Evolutionary conservation across 371 early-diverging fungal species (phyloP), one percentile per base, ranked within the genome.

Genomic region (Rhizopus delemar): DNA sequence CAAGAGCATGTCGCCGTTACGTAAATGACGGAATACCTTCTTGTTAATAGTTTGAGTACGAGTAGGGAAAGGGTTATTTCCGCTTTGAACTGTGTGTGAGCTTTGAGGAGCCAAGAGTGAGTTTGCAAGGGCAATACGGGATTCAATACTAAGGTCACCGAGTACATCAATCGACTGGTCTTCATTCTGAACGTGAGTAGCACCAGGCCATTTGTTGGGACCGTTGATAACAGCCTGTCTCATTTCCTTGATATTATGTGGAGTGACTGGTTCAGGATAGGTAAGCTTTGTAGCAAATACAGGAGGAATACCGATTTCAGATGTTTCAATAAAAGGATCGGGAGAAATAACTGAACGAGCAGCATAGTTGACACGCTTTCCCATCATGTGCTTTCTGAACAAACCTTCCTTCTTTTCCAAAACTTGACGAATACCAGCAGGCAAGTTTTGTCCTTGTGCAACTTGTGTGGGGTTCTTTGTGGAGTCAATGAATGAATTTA

Each of bases 381-480:
- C 99, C 99, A 99, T 99, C 67, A 99, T 77, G 75, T 99, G 99
- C 51, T 99, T 99, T 77, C 99, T 90, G 53, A 99, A 84, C 63
- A 99, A 92, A 46, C 99, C 99, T 82, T 99, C 99, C 75, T 99
- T 99, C 59, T 99, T 99, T 86, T 99, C 99, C 53, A 99, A 84
- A 68, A 99, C 86, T 15, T 97, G 97, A 59, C 97, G 89, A 62
- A 99, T 95, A 15, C 98, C 98, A 8, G 92, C 86, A n/a, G 95
- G 87, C 0, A 83, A 76, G 7, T 70, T 59, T 56, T 80, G 69
- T 61, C 87, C 85, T 55, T 86, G 83, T 15, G 75, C 69, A 57
- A 75, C 65, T 45, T 69, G 62, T n/a, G 63, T 62, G n/a, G 81
- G 83, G 69, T 87, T 91, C 75, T 93, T 94, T 16, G 97, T 85